Evolutionary conservation across 2,329 filamentous ascomycete genomes (phyloP).

Genomic region (Elsinoe arachidis): DNA sequence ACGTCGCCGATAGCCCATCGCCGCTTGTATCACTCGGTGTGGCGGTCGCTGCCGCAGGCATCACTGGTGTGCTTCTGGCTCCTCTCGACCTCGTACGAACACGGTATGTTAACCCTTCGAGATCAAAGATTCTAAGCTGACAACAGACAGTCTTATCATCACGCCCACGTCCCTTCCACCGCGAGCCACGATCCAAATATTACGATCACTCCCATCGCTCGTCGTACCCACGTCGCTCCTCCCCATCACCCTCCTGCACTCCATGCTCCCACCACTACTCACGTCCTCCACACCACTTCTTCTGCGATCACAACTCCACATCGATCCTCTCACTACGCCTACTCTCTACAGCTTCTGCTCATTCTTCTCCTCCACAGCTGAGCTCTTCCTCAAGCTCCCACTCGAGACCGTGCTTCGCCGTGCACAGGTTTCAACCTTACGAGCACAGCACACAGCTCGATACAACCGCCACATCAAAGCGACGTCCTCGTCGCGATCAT

Average conservation of each 20-base stretch:
- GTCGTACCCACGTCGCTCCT: constrained; percentile 58
- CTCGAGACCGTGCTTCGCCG: constrained; percentile 85
- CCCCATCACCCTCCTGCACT: constrained; percentile 78
- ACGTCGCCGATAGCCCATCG: constrained; percentile 72
- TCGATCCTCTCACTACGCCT: constrained; percentile 75
- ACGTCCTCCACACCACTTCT: constrained; percentile 75
- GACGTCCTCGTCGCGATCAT: constrained; percentile 44
- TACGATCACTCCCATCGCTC: constrained; percentile 66
- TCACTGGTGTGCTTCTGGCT: constrained; percentile 71
- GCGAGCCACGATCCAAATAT: constrained; percentile 66
- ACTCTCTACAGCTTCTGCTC: constrained; percentile 72
- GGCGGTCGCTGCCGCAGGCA: constrained; percentile 53
- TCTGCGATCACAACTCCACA: constrained; percentile 71
- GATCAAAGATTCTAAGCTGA: constrained; percentile 14
- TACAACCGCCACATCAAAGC: constrained; percentile 19
- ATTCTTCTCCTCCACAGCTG: constrained; percentile 69
- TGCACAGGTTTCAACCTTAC: constrained; percentile 69
- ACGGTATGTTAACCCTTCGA: constrained; percentile 30
- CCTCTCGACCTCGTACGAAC: constrained; percentile 88
- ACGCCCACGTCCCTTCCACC: constrained; percentile 63
- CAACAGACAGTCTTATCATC: constrained; percentile 59
- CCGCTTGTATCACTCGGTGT: constrained; percentile 75
- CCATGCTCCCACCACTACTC: constrained; percentile 73
- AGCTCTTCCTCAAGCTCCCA: constrained; percentile 79
- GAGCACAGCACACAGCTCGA: constrained; percentile 20